Conservation (phyloP, 2,329 filamentous ascomycete species). For the Pseudogymnoascus sp. region DNA sequence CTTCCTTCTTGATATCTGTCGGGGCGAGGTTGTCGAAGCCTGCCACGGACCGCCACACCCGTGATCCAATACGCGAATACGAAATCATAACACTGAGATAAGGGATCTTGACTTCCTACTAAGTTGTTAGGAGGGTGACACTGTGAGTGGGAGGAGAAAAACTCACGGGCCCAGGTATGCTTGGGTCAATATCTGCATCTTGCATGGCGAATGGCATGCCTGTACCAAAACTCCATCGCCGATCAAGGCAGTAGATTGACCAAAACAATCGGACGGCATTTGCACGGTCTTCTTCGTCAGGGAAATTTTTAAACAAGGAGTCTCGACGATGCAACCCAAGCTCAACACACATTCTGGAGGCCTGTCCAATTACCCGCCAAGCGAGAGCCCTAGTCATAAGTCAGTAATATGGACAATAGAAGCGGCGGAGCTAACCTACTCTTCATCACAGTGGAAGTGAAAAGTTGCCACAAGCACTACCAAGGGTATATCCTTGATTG, state of each 20-base stretch:
- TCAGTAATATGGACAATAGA: neutral
- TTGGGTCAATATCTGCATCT: conserved; percentile 76
- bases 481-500: conserved; percentile 50
- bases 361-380: conserved; percentile 80
- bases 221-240: conserved; percentile 83
- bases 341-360: conserved; percentile 69
- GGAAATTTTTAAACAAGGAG: conserved; percentile 58
- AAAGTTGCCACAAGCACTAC: conserved; percentile 57
- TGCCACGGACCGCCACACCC: conserved; percentile 76
- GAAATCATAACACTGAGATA: conserved; percentile 79
- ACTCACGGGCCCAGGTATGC: conserved; percentile 69
- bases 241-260: conserved; percentile 77
- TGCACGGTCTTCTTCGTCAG: conserved; percentile 58
- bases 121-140: conserved; percentile 15
- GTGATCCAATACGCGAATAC: conserved; percentile 74
- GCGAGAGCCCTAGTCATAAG: conserved; percentile 47
- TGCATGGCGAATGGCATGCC: conserved; percentile 80
- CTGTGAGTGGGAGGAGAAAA: neutral
- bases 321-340: conserved; percentile 75
- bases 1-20: conserved; percentile 55
- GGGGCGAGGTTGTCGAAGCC: conserved; percentile 43
- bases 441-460: conserved; percentile 78
- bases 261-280: conserved; percentile 70
- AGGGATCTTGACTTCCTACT: conserved; percentile 33
- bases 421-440: conserved; percentile 30